phyloP scores from a whole-genome alignment of 306 rosid species.

The Quercus mongolica region DNA sequence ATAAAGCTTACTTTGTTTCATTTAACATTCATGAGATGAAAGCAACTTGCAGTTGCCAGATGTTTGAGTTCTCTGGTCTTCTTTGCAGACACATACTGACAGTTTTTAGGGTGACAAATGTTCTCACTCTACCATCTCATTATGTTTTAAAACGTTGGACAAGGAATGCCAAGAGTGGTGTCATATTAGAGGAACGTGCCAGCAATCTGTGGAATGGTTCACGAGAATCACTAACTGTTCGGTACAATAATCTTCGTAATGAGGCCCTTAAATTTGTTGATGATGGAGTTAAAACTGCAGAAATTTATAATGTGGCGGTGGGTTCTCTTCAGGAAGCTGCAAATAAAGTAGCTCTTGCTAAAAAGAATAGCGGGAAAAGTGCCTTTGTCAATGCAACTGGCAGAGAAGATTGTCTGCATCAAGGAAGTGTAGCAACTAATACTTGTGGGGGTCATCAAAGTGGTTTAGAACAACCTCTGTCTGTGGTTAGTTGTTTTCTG shows the following conservation, averaged over 20 bases:
- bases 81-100: conserved; percentile 37
- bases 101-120: conserved; percentile 37
- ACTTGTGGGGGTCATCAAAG: background rate
- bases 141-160: conserved; percentile 34
- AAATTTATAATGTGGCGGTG: conserved; percentile 20
- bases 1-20: conserved; percentile 19
- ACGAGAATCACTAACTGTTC: conserved; percentile 17
- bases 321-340: conserved; percentile 29
- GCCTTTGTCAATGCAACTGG: background rate
- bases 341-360: conserved; percentile 18
- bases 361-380: conserved; percentile 7
- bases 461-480: conserved; percentile 1
- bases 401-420: background rate
- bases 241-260: conserved; percentile 26
- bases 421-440: conserved; percentile 8
- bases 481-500: conserved; percentile 16
- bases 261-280: conserved; percentile 32
- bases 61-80: conserved; percentile 28
- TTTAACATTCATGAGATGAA: conserved; percentile 23
- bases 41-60: conserved; percentile 32
- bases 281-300: conserved; percentile 19
- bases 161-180: conserved; percentile 37
- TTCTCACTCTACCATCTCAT: conserved; percentile 35
- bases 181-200: conserved; percentile 23
- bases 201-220: conserved; percentile 17